These are phyloP conservation scores for Cladosporium sp. DNA, from an alignment of 2,329 filamentous ascomycete species.

Conservation along the genomic window DNA sequence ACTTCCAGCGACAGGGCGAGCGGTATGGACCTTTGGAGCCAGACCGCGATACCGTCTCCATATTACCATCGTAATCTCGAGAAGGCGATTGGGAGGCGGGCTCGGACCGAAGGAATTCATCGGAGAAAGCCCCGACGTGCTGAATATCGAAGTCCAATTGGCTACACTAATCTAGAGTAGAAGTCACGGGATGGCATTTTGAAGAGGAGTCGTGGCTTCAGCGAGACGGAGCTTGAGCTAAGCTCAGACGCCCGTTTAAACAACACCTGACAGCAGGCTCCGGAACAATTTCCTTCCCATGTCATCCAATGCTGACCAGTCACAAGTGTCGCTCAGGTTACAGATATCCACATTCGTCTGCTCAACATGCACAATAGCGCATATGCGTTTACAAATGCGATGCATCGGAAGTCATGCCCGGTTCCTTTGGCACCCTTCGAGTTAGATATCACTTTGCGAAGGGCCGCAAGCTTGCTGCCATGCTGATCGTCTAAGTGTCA, in stretches of 20 bases:
- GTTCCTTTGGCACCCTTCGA: not conserved
- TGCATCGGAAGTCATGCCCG: not conserved
- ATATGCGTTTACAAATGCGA: not conserved
- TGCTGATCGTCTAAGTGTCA: not conserved
- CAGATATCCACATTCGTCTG: not conserved
- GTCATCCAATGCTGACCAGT: not conserved
- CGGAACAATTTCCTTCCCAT: not conserved
- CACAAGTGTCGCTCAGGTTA: not conserved
- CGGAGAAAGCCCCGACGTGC: not conserved
- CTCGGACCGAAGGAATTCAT: not conserved
- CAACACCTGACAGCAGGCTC: not conserved
- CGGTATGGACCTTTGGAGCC: no score
- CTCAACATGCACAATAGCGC: not conserved
- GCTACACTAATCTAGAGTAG: not conserved
- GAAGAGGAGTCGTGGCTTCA: not conserved
- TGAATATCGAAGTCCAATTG: not conserved
- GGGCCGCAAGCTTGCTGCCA: not conserved
- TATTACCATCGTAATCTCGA: not conserved
- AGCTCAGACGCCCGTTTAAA: not conserved
- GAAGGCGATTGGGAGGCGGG: not conserved
- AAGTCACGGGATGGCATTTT: not conserved
- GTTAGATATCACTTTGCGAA: not conserved
- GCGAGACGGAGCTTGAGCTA: not conserved
- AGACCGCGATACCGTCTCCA: not conserved
- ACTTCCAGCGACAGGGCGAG: no score